phyloP scores from a whole-genome alignment of 2,329 filamentous ascomycete genomes.

The Penicillium digitatum region DNA sequence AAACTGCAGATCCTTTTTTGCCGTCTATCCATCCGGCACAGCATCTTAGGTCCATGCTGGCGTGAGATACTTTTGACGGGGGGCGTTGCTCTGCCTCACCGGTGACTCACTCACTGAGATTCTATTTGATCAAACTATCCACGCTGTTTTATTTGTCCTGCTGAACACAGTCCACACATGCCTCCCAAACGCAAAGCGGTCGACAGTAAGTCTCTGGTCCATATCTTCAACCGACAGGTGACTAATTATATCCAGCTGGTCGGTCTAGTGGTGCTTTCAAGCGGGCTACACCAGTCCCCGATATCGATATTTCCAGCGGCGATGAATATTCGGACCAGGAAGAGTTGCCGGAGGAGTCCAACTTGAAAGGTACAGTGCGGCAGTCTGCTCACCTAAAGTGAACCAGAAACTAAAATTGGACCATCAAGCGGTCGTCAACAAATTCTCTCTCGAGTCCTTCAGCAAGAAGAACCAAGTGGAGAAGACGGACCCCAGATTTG shows the following conservation, averaged over 20 bases:
- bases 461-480: constrained; percentile 45
- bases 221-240: constrained; percentile 18
- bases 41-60: constrained; percentile 20
- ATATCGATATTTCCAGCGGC: constrained; percentile 48
- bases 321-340: constrained; percentile 57
- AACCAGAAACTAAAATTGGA: constrained; percentile 22
- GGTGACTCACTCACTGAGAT: background rate
- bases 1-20: background rate
- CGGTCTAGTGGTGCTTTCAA: constrained; percentile 47
- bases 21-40: constrained; percentile 15
- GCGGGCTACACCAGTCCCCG: constrained; percentile 46
- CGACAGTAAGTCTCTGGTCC: constrained; percentile 42
- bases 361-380: constrained; percentile 43
- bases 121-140: background rate
- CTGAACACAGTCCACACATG: constrained; percentile 47
- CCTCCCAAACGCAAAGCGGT: constrained; percentile 67
- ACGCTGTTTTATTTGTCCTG: background rate
- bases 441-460: constrained; percentile 53
- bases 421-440: constrained; percentile 46
- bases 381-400: constrained; percentile 11
- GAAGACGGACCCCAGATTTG: constrained; percentile 54
- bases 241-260: constrained; percentile 38
- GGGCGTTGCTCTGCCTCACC: constrained; percentile 16
- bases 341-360: constrained; percentile 47
- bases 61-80: constrained; percentile 10